Base-by-base conservation (phyloP, 176 grass and related monocot species). In the Coix lacrymajobi region DNA sequence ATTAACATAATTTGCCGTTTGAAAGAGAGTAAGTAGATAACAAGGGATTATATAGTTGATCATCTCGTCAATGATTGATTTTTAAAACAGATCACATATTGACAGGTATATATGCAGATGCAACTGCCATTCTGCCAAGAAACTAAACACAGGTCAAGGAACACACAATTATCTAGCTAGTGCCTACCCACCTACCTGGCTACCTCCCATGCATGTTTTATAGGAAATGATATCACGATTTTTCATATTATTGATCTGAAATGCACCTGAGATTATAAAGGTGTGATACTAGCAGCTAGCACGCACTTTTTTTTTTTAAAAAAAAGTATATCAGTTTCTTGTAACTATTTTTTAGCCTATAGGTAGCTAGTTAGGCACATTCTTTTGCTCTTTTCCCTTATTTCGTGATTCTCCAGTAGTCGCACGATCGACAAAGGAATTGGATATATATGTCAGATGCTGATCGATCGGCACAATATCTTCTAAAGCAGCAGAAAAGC, bases 401-500 rank as follows among this genome's bases (percentile, higher is more conserved):
- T 72, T 72, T 72, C 69, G 15, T 30, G 69, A 46, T 46, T 72
- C 40, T 30, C 69, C 69, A 46, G 16, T 46, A 69, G 33, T 43
- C 4, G 69, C 40, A 46, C 25, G 69, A 72, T 41, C 25, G 69
- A 72, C 69, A 43, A 11, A 72, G 69, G 40, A 45, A 72, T 46
- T 72, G 69, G 69, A 72, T 19, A 72, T 29, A 29, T 30, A 9
- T 13, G 40, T 8, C 14, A 10, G 25, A 72, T 72, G 69, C 41
- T 30, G 40, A 16, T 19, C 16, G 41, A 16, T 19, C n/a, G 22
- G 62, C 54, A 74, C 48, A 46, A 76, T 76, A 76, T 89, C 82
- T 76, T 49, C 20, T 39, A 71, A 81, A 62, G 17, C 38, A 69
- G 66, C 19, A 11, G 5, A 30, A 74, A 77, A 63, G 9, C 29